Evolutionary conservation across 2,329 filamentous ascomycete species (phyloP), one percentile per base, ranked within the genome.

Genomic region (Hymenoscyphus fraxineus): DNA sequence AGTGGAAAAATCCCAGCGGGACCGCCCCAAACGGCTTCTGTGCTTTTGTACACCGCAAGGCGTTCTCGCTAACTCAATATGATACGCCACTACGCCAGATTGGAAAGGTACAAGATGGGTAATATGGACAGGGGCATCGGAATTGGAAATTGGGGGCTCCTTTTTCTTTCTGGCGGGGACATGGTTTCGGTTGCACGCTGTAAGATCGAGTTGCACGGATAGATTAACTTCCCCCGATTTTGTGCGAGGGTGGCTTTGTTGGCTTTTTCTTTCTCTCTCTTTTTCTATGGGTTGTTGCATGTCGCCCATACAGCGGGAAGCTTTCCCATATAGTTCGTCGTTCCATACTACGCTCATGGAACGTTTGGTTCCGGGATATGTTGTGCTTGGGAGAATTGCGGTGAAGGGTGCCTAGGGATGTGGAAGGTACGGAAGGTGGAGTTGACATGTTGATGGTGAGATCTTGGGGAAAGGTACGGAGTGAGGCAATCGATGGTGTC

Each of bases 51-150:
- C 47, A 27, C 19, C 47, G 47, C n/a, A 54, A 54, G 47, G 47
- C 47, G 47, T 27, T 54, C 22, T 27, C 22, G 9, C 47, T 54
- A 54, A 54, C 47, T 54, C 47, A 27, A 54, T 54, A 13, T 54
- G 19, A 27, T 54, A 27, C 47, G 47, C 9, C 19, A 27, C 47
- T 51, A 10, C 6, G 3, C 44, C 44, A 5, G 9, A 22, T 51
- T 22, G 2, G 44, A 27, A 22, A 51, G 5, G 5, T 19, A 47
- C 41, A 27, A 27, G 27, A 27, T 27, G 27, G 27, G 2, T 27
- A 47, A 47, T 47, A 47, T 47, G 44, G 44, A 51, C 44, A 51
- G 44, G 44, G 44, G 44, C 44, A 22, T 51, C 44, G n/a, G n/a
- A 51, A 19, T 22, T 22, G 19, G 47, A 27, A 54, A 22, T 22